Evolutionary conservation across 2,329 filamentous ascomycete genomes (phyloP).

Genomic region (Proliferodiscus dingleyae): DNA sequence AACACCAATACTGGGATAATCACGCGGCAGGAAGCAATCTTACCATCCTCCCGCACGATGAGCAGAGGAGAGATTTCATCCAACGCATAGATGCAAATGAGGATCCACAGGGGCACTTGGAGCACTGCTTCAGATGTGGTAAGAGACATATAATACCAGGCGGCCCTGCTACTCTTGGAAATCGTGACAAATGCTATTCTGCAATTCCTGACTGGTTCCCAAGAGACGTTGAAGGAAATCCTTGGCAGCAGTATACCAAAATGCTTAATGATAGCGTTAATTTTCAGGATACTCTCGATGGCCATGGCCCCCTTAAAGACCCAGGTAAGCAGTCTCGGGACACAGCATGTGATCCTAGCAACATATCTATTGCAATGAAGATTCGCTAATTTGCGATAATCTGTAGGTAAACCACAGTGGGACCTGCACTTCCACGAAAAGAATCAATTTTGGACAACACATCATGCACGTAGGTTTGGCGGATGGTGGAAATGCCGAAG

Average conservation of each 20-base stretch:
- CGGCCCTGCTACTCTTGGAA: slow-evolving; percentile 17
- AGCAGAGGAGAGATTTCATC: slow-evolving; percentile 7
- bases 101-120: slow-evolving; percentile 5
- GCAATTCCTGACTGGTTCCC: slow-evolving; percentile 29
- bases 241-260: slow-evolving; percentile 17
- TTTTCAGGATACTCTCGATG: slow-evolving; percentile 14
- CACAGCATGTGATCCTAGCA: too few relatives aligned
- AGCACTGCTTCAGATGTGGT: slow-evolving; percentile 24
- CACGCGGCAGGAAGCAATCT: not conserved
- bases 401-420: slow-evolving; percentile 10
- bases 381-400: not conserved
- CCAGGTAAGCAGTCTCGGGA: not conserved
- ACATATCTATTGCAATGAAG: not conserved
- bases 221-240: slow-evolving; percentile 8
- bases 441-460: slow-evolving; percentile 18
- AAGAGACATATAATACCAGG: slow-evolving; percentile 24
- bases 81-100: slow-evolving; percentile 7
- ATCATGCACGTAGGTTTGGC: slow-evolving; percentile 9
- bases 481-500: slow-evolving; percentile 30
- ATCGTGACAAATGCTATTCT: slow-evolving; percentile 24
- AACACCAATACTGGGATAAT: not conserved
- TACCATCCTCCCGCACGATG: not conserved
- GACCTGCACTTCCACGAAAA: slow-evolving; percentile 23
- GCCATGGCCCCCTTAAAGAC: slow-evolving; percentile 2
- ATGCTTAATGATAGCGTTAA: slow-evolving; percentile 17